Conservation (phyloP, 2,329 filamentous ascomycete species). For the Tolypocladium amazonense region DNA sequence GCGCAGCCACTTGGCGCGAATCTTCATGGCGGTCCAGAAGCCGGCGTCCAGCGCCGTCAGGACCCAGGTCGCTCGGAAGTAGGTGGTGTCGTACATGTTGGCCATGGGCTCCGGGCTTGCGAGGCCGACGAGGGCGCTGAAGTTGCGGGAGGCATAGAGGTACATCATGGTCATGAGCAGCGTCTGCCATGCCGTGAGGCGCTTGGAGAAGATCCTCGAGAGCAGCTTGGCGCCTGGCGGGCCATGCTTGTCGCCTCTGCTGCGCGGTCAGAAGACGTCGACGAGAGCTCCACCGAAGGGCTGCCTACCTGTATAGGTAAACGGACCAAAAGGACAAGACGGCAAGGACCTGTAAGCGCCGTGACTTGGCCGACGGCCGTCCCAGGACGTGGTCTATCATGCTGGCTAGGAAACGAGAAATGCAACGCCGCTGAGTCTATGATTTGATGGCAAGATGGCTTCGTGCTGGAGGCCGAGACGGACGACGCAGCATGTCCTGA, state of each 20-base stretch:
- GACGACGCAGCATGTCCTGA: background rate
- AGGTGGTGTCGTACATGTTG: slow-evolving; percentile 84
- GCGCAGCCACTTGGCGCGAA: slow-evolving; percentile 65
- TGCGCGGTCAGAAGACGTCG: background rate
- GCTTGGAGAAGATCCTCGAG: slow-evolving; percentile 58
- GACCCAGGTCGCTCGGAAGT: slow-evolving; percentile 95
- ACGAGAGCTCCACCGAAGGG: background rate
- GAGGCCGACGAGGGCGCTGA: slow-evolving; percentile 82
- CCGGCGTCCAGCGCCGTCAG: slow-evolving; percentile 90
- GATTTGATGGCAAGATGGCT: background rate
- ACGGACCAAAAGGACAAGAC: slow-evolving; percentile 87
- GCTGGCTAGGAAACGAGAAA: background rate
- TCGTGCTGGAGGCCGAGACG: background rate
- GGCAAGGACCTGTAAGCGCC: slow-evolving; percentile 83
- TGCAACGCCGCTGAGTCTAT: background rate
- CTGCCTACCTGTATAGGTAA: slow-evolving; percentile 62
- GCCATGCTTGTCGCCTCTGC: slow-evolving; percentile 75
- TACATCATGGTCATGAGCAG: slow-evolving; percentile 80
- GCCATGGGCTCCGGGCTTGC: slow-evolving; percentile 89
- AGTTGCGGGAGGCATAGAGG: slow-evolving; percentile 85
- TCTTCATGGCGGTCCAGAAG: slow-evolving; percentile 97
- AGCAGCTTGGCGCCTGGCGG: slow-evolving; percentile 64
- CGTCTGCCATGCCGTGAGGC: slow-evolving; percentile 81
- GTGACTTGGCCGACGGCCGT: slow-evolving; percentile 80
- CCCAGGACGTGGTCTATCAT: slow-evolving; percentile 86